Conservation (phyloP, 2,329 filamentous ascomycete species). For the Fonsecaea pugnacius region DNA sequence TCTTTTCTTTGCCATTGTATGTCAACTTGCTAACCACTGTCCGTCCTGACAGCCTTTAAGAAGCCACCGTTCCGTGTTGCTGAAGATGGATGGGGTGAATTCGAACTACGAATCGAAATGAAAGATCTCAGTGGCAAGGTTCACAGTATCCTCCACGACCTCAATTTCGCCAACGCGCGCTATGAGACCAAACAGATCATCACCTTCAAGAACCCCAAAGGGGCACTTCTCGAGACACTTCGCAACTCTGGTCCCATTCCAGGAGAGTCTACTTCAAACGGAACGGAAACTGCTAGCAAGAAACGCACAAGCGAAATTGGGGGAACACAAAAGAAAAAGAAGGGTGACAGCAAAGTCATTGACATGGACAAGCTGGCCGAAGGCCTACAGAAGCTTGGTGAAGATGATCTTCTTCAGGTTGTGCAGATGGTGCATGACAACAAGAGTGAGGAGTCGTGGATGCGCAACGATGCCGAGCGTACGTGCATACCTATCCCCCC, state of each 20-base stretch:
- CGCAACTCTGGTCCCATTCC: constrained; percentile 85
- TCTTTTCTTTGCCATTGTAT: constrained; percentile 8
- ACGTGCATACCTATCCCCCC: constrained; percentile 47
- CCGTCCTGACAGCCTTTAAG: constrained; percentile 66
- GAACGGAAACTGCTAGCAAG: constrained; percentile 58
- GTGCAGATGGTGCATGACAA: constrained; percentile 99
- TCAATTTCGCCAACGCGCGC: constrained; percentile 81
- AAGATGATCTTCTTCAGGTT: constrained; percentile 91
- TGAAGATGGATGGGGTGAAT: constrained; percentile 98
- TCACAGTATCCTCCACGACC: constrained; percentile 78
- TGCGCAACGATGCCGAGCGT: constrained; percentile 96
- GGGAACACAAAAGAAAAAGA: constrained; percentile 73
- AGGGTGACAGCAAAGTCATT: constrained; percentile 65
- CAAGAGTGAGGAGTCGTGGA: constrained; percentile 91
- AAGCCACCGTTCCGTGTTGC: constrained; percentile 84
- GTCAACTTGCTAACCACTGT: constrained; percentile 4
- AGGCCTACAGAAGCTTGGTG: constrained; percentile 81
- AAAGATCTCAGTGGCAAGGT: constrained; percentile 82
- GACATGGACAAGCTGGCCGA: constrained; percentile 98
- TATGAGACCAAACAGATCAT: constrained; percentile 85
- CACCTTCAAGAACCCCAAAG: constrained; percentile 75
- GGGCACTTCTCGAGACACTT: constrained; percentile 76
- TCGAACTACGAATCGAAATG: constrained; percentile 88
- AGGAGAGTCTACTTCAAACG: constrained; percentile 64
- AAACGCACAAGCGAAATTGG: constrained; percentile 55